These are phyloP conservation scores for Phallus indusiatus DNA, from an alignment of 768 basidiomycete genomes.

Conservation along the genomic window DNA sequence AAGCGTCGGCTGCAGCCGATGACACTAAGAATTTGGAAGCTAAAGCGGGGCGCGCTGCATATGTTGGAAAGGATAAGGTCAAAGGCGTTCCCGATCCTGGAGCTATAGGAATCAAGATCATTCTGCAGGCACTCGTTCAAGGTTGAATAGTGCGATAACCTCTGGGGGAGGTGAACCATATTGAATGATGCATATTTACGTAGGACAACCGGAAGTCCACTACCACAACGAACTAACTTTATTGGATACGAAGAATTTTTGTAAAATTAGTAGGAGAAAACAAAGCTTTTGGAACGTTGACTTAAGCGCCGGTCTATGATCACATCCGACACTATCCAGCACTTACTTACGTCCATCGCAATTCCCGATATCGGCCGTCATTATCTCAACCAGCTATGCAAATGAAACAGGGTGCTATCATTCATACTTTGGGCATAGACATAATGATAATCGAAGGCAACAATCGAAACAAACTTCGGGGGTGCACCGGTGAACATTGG, in stretches of 20 bases:
- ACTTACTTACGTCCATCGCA: too few relatives aligned
- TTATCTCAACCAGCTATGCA: too few relatives aligned
- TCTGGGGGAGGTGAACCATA: not conserved
- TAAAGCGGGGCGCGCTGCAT: constrained; percentile 83
- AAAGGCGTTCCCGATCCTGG: constrained; percentile 74
- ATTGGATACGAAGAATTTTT: not conserved
- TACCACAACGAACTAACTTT: not conserved
- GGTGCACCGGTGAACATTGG: too few relatives aligned
- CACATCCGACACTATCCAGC: too few relatives aligned
- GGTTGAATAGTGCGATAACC: not conserved
- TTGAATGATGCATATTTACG: too few relatives aligned
- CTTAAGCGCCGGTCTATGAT: too few relatives aligned
- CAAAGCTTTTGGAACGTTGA: not conserved
- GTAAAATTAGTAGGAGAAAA: not conserved
- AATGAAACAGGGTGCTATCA: too few relatives aligned
- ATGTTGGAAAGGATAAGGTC: constrained; percentile 64
- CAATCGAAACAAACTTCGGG: too few relatives aligned
- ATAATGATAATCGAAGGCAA: too few relatives aligned
- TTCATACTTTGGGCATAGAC: too few relatives aligned
- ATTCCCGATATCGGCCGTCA: too few relatives aligned
- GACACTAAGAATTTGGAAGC: constrained; percentile 67
- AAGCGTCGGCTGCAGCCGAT: constrained; percentile 59
- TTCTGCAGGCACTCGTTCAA: constrained; percentile 50
- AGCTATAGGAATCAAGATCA: constrained; percentile 80
- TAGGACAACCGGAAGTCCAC: not conserved